A percentile compares a stretch with the other conserved stretches of the same genome.
These are phyloP conservation scores for Cutaneotrichosporon sp. DNA, from an alignment of 1,284 basidiomycete genomes.

Conservation along the genomic window DNA sequence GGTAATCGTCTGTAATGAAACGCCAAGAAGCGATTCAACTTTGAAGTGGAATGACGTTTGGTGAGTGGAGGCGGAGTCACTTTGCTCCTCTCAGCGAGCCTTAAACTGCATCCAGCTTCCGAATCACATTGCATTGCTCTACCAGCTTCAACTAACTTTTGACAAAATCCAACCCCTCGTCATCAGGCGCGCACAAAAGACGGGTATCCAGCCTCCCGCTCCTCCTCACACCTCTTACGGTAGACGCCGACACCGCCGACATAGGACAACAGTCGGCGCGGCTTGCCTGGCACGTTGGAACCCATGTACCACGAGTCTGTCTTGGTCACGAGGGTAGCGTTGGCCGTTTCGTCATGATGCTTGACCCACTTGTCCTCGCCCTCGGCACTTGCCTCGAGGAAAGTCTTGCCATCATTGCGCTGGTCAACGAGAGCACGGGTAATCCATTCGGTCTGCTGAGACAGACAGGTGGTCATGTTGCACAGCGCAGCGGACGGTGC, in stretches of 20 bases:
- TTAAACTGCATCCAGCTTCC: not conserved
- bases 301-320: conserved; percentile 26
- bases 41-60: not conserved
- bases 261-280: conserved; percentile 19
- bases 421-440: conserved; percentile 7
- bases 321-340: conserved; percentile 17
- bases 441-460: conserved; percentile 25
- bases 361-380: conserved; percentile 21
- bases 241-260: conserved; percentile 22
- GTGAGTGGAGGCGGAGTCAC: not conserved
- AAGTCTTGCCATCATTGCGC: conserved; percentile 11
- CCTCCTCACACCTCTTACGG: conserved; percentile 19
- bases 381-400: conserved; percentile 15
- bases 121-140: not conserved
- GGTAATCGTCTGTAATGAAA: conserved; percentile 6
- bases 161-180: not conserved
- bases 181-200: conserved; percentile 16
- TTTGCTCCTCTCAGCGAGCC: not conserved
- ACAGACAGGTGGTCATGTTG: conserved; percentile 24
- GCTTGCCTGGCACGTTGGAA: conserved; percentile 23
- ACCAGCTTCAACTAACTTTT: not conserved
- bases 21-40: not conserved
- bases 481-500: conserved; percentile 21
- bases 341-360: conserved; percentile 19
- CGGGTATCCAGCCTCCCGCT: conserved; percentile 17